Percentiles rank a stretch among this genome's conserved stretches.
Conservation (phyloP, 1,284 basidiomycete genomes). For the Kwoniella shivajii region DNA sequence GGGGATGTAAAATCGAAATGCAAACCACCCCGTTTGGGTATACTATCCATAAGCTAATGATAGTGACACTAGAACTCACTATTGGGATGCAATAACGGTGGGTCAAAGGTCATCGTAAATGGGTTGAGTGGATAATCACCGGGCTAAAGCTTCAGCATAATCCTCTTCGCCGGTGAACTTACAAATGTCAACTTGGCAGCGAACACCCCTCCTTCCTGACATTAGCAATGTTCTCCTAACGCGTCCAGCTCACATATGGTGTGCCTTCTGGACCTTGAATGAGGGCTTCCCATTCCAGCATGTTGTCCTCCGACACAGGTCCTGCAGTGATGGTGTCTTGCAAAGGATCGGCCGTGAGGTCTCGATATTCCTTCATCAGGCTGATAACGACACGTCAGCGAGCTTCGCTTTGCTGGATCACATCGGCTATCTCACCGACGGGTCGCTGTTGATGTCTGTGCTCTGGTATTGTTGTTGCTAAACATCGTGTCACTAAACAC, state of each 20-base stretch:
- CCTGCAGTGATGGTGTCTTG: slow-evolving; percentile 88
- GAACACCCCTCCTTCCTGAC: slow-evolving; percentile 93
- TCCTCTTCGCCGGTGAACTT: slow-evolving; percentile 51
- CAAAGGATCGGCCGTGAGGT: slow-evolving; percentile 65
- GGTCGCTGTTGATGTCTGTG: slow-evolving; percentile 50
- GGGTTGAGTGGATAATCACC: slow-evolving; percentile 90
- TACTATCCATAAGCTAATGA: slow-evolving; percentile 60
- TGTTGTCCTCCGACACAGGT: slow-evolving; percentile 85
- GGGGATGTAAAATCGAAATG: slow-evolving; percentile 97
- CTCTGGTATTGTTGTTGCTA: slow-evolving; percentile 35
- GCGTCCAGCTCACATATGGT: slow-evolving; percentile 71
- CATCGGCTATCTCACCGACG: slow-evolving; percentile 31
- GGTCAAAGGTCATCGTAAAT: slow-evolving; percentile 98
- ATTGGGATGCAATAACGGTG: slow-evolving; percentile 96
- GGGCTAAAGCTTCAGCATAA: slow-evolving; percentile 61
- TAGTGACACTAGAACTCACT: slow-evolving; percentile 61
- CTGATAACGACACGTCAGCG: slow-evolving; percentile 43
- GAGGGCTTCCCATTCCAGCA: slow-evolving; percentile 97
- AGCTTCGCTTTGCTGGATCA: neutral
- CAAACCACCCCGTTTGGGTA: slow-evolving; percentile 96
- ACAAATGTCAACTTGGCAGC: slow-evolving; percentile 90
- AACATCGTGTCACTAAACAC: slow-evolving; percentile 35
- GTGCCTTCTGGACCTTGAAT: slow-evolving; percentile 97
- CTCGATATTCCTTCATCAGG: slow-evolving; percentile 91
- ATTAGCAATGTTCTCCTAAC: slow-evolving; percentile 1